A percentile compares a stretch with the other conserved stretches of the same genome.
Evolutionary conservation across 2,329 filamentous ascomycete species (phyloP).

Genomic region (Dactylellina cionopaga): DNA sequence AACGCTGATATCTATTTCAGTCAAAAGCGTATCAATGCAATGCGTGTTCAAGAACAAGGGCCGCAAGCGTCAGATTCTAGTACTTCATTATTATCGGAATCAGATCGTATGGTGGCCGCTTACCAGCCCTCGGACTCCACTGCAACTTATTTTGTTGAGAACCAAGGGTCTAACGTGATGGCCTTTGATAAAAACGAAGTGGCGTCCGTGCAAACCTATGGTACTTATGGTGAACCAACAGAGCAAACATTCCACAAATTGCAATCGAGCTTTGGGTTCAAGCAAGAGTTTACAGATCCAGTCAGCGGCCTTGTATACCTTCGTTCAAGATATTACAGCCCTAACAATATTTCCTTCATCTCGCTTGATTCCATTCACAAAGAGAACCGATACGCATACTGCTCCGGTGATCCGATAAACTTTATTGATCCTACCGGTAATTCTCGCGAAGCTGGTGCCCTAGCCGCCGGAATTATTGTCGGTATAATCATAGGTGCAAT

Average conservation of each 20-base stretch:
- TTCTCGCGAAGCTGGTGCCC: not conserved
- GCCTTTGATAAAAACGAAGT: not conserved
- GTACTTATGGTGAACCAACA: too few relatives aligned
- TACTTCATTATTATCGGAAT: too few relatives aligned
- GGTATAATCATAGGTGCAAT: not conserved
- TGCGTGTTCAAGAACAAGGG: not conserved
- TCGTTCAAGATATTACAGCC: not conserved
- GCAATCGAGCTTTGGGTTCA: not conserved
- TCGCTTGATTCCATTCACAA: not conserved
- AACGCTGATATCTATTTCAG: too few relatives aligned
- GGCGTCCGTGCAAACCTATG: not conserved
- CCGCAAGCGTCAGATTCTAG: too few relatives aligned
- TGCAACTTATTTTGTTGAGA: not conserved
- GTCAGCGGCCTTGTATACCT: not conserved
- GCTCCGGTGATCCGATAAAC: not conserved
- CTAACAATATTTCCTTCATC: not conserved
- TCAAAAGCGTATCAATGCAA: too few relatives aligned
- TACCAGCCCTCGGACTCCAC: not conserved
- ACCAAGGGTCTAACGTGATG: not conserved
- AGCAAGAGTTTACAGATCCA: not conserved
- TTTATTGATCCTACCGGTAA: not conserved
- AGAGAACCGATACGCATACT: constrained; percentile 10
- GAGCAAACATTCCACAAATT: too few relatives aligned
- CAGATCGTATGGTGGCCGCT: too few relatives aligned
- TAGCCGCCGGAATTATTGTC: not conserved